Conservation (phyloP, 129 eudicot species). For the Rutidosis leptorrhynchoides region DNA sequence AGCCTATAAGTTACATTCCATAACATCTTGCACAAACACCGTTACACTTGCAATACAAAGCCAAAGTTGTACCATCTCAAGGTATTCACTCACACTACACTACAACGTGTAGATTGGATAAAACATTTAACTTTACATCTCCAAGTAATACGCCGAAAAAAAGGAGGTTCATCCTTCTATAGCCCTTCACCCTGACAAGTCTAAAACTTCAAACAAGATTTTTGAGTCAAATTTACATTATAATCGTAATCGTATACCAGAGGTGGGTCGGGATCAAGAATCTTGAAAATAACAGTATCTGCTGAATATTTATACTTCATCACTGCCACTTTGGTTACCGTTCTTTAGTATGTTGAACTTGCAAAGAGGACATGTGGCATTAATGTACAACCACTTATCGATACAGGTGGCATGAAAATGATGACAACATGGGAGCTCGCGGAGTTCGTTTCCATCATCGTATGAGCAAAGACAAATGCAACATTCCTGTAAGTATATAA, state of each 20-base stretch:
- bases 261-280: constrained; percentile 20
- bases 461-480: constrained; percentile 81
- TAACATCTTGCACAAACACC: too few relatives aligned
- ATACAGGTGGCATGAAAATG: constrained; percentile 84
- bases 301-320: constrained; percentile 49
- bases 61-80: neutral
- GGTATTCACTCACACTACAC: constrained; percentile 9
- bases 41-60: neutral
- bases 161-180: constrained; percentile 5
- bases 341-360: constrained; percentile 77
- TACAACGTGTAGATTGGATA: constrained; percentile 18
- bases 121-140: constrained; percentile 31
- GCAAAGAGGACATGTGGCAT: constrained; percentile 93
- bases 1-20: too few relatives aligned
- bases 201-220: constrained; percentile 23
- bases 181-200: constrained; percentile 21
- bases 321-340: constrained; percentile 61
- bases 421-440: constrained; percentile 86
- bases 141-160: constrained; percentile 24
- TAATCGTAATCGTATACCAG: constrained; percentile 23
- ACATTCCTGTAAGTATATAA: constrained; percentile 76
- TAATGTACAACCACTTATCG: constrained; percentile 77
- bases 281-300: constrained; percentile 12
- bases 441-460: constrained; percentile 73
- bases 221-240: constrained; percentile 25